Conservation (phyloP, 176 grass and related monocot genomes). For the Ensete ventricosum region DNA sequence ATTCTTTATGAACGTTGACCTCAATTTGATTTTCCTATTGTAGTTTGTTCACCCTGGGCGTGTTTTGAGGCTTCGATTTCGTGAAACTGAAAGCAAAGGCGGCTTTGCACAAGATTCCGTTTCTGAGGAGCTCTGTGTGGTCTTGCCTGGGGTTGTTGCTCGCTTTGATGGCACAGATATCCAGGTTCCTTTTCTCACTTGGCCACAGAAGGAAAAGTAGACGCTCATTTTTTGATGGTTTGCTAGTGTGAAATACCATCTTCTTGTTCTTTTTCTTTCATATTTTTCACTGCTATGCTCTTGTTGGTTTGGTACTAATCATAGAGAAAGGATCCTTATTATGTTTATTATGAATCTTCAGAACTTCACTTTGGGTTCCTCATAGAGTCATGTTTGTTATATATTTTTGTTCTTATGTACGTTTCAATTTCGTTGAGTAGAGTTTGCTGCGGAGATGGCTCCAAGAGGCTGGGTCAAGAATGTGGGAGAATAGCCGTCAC, state of each 20-base stretch:
- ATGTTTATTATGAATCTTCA: too few species aligned
- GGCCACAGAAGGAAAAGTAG: background rate
- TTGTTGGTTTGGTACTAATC: too few species aligned
- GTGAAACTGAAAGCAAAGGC: conserved; percentile 36
- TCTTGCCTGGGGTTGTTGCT: conserved; percentile 59
- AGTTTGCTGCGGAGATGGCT: conserved; percentile 64
- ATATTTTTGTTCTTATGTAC: conserved; percentile 1
- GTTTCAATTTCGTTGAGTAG: conserved; percentile 24
- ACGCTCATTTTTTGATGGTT: background rate
- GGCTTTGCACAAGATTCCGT: conserved; percentile 42
- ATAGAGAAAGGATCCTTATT: too few species aligned
- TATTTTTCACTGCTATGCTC: too few species aligned
- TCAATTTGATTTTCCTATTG: conserved; percentile 4
- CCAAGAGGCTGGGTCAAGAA: conserved; percentile 37
- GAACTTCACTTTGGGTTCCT: background rate
- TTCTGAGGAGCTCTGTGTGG: conserved; percentile 55
- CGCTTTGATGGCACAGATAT: conserved; percentile 57
- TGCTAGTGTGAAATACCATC: background rate
- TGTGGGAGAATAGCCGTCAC: conserved; percentile 58
- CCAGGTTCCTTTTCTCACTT: background rate
- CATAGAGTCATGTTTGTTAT: background rate
- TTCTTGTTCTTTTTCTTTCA: background rate
- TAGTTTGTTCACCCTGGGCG: conserved; percentile 66
- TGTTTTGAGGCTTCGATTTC: conserved; percentile 42
- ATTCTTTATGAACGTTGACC: background rate